Conservation (phyloP, 2,329 filamentous ascomycete genomes). For the Colletotrichum sansevieriae region DNA sequence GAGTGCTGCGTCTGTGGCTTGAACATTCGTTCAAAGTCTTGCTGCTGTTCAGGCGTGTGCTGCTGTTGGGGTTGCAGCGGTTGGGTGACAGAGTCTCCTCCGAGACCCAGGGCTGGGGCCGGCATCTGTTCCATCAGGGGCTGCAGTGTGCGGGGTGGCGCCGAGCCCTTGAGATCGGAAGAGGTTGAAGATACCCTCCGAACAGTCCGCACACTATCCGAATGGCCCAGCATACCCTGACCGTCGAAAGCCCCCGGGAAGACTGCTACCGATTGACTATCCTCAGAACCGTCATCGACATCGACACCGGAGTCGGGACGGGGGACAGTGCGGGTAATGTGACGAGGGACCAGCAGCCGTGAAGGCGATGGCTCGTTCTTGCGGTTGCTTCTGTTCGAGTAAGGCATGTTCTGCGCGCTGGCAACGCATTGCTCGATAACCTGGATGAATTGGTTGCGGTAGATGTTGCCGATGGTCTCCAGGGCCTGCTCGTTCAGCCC, state of each 20-base stretch:
- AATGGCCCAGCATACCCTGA: slow-evolving; percentile 43
- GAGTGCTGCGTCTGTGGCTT: slow-evolving; percentile 1
- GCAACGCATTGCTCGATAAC: slow-evolving; percentile 53
- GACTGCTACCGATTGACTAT: slow-evolving; percentile 43
- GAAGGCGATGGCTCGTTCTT: slow-evolving; percentile 48
- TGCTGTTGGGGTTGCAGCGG: slow-evolving; percentile 16
- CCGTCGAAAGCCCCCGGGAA: slow-evolving; percentile 28
- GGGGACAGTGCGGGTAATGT: slow-evolving; percentile 47
- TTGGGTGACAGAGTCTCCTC: background rate
- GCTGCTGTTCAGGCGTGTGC: slow-evolving; percentile 14
- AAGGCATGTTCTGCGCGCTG: slow-evolving; percentile 53
- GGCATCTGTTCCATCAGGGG: slow-evolving; percentile 39
- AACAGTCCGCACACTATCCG: slow-evolving; percentile 51
- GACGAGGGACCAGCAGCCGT: slow-evolving; percentile 36
- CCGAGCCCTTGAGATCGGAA: slow-evolving; percentile 34
- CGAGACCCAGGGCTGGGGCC: background rate
- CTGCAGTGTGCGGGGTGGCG: slow-evolving; percentile 24
- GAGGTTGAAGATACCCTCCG: slow-evolving; percentile 37
- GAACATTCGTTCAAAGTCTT: slow-evolving; percentile 1
- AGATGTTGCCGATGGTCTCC: slow-evolving; percentile 55
- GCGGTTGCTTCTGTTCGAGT: slow-evolving; percentile 57
- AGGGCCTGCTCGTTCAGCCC: slow-evolving; percentile 54
- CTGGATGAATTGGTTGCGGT: slow-evolving; percentile 57
- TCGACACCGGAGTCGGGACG: slow-evolving; percentile 56
- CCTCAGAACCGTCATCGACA: slow-evolving; percentile 54